Conservation (phyloP, 805 yeast genomes). For the Wickerhamomyces sydowiorum region DNA sequence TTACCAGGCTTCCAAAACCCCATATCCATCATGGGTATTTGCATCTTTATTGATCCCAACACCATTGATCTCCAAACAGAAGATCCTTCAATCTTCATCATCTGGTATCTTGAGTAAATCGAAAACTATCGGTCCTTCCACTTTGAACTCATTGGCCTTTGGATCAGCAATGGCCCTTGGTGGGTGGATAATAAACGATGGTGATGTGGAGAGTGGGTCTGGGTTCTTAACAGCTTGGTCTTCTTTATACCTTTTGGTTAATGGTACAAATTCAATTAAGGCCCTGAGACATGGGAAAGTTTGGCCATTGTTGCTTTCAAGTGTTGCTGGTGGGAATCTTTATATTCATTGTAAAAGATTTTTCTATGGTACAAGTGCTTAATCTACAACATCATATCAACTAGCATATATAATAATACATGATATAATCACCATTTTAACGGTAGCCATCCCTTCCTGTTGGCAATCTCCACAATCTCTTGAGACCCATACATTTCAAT, state of each 20-base stretch:
- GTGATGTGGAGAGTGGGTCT: conserved; percentile 71
- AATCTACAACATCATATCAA: not conserved
- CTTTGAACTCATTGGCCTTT: conserved; percentile 42
- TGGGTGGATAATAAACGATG: conserved; percentile 69
- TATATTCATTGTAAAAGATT: conserved; percentile 66
- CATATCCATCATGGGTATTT: conserved; percentile 41
- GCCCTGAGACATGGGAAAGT: conserved; percentile 50
- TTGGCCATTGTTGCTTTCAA: conserved; percentile 55
- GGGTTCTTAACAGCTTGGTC: conserved; percentile 85
- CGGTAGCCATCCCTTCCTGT: conserved; percentile 54
- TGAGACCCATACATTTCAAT: conserved; percentile 80
- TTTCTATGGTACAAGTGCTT: conserved; percentile 33
- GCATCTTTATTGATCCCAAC: conserved; percentile 31
- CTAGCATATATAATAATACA: not conserved
- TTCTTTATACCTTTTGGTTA: conserved; percentile 62
- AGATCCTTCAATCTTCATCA: not conserved
- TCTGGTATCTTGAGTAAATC: conserved; percentile 3
- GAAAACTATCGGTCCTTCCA: conserved; percentile 26
- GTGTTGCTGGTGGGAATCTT: conserved; percentile 57
- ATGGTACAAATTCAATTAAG: conserved; percentile 53
- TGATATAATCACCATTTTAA: conserved; percentile 46
- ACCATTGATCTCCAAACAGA: conserved; percentile 29
- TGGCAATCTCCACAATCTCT: conserved; percentile 53
- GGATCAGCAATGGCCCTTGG: conserved; percentile 62
- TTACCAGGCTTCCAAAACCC: conserved; percentile 34